Conservation (phyloP, 768 basidiomycete genomes). For the Kwoniella mangroviensis region DNA sequence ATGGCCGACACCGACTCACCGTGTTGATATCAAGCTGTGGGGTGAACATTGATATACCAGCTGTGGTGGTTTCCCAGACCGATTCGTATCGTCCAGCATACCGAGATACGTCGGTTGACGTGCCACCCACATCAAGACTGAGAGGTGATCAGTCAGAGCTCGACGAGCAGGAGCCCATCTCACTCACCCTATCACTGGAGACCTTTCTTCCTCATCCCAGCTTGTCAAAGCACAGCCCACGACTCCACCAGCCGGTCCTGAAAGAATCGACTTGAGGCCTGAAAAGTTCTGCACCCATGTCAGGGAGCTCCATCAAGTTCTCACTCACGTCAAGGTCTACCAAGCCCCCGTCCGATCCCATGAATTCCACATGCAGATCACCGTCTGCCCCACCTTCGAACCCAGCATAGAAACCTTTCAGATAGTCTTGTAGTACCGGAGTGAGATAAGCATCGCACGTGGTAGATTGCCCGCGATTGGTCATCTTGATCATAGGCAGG, state of each 20-base stretch:
- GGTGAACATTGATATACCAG: conserved; percentile 44
- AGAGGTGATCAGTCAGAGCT: background rate
- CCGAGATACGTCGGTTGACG: conserved; percentile 88
- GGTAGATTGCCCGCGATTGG: conserved; percentile 47
- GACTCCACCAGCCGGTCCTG: conserved; percentile 88
- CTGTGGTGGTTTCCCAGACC: conserved; percentile 61
- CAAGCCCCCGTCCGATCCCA: conserved; percentile 78
- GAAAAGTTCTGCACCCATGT: conserved; percentile 70
- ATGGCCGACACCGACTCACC: conserved; percentile 4
- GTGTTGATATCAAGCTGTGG: conserved; percentile 55
- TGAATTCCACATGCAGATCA: conserved; percentile 63
- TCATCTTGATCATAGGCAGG: conserved; percentile 42
- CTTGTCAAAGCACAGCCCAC: conserved; percentile 88
- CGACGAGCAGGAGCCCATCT: background rate
- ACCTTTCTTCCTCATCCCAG: conserved; percentile 79
- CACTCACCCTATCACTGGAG: conserved; percentile 79
- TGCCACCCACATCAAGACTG: conserved; percentile 62
- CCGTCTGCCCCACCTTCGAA: conserved; percentile 46
- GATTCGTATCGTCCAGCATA: conserved; percentile 89
- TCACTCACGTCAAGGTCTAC: conserved; percentile 45
- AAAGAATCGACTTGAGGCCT: conserved; percentile 88
- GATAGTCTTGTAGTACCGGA: conserved; percentile 44
- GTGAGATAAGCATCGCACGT: conserved; percentile 53
- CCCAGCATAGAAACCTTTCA: conserved; percentile 43
- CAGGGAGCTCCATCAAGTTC: background rate